A percentile compares a stretch with the other conserved stretches of the same genome.
phyloP scores from a whole-genome alignment of 306 rosid species.

The Inga oerstediana region DNA sequence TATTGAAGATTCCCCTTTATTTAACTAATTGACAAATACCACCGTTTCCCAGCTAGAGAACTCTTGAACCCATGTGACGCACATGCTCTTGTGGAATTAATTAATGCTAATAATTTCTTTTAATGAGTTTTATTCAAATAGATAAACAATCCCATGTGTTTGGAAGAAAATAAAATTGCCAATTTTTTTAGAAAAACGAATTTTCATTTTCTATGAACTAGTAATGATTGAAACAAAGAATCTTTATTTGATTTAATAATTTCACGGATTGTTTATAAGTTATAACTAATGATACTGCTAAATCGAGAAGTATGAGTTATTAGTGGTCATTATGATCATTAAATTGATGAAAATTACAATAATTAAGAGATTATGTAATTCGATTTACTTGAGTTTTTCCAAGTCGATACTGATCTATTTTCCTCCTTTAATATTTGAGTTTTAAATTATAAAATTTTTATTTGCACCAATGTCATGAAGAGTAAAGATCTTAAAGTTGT shows the following conservation, averaged over 20 bases:
- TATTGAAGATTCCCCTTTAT: background rate
- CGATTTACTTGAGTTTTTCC: background rate
- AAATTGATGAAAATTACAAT: background rate
- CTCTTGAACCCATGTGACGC: slow-evolving; percentile 24
- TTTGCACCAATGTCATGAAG: background rate
- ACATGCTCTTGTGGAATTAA: slow-evolving; percentile 8
- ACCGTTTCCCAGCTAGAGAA: background rate
- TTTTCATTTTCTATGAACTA: background rate
- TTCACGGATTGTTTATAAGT: background rate
- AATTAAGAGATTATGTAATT: background rate
- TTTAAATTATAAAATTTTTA: background rate
- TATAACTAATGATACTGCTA: background rate
- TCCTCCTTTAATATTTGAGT: background rate
- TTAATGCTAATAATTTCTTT: background rate
- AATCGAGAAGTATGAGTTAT: background rate
- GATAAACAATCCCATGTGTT: background rate
- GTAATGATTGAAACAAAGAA: background rate
- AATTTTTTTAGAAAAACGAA: background rate
- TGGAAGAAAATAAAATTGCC: background rate
- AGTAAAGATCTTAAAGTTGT: background rate
- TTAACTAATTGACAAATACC: background rate
- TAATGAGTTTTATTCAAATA: background rate
- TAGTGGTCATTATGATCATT: background rate
- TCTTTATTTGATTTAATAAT: background rate
- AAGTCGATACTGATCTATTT: background rate